Conservation (phyloP, 371 early-diverging fungal species). For the Rhizopus arrhizus region DNA sequence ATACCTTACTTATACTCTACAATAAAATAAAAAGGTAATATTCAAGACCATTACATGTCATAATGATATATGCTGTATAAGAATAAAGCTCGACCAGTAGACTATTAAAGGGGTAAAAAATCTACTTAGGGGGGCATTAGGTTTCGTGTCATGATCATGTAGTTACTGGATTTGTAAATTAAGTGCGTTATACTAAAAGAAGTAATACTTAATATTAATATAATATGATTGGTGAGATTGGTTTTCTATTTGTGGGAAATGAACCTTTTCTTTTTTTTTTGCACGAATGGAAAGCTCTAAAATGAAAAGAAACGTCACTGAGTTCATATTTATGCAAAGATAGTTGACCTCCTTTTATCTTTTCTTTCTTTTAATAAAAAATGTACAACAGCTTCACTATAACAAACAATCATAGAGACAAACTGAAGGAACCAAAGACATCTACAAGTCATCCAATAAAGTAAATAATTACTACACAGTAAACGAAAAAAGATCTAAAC, state of each 20-base stretch:
- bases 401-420: not conserved
- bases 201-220: too few species aligned
- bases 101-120: too few species aligned
- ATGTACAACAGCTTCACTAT: not conserved
- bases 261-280: not conserved
- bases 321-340: not conserved
- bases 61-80: too few species aligned
- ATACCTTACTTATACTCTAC: too few species aligned
- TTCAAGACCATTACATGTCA: too few species aligned
- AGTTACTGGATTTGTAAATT: too few species aligned
- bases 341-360: not conserved
- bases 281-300: too few species aligned
- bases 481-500: not conserved
- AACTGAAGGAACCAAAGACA: slow-evolving; percentile 38
- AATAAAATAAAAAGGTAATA: too few species aligned
- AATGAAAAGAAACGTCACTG: not conserved
- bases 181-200: too few species aligned
- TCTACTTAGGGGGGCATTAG: too few species aligned
- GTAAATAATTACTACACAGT: slow-evolving; percentile 19
- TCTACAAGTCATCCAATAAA: slow-evolving; percentile 63
- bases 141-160: too few species aligned
- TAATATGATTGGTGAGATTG: not conserved
- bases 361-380: not conserved
- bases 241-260: not conserved
- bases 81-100: too few species aligned